phyloP scores from a whole-genome alignment of 192 early-diverging fungal species.

The Linnemannia exigua region DNA sequence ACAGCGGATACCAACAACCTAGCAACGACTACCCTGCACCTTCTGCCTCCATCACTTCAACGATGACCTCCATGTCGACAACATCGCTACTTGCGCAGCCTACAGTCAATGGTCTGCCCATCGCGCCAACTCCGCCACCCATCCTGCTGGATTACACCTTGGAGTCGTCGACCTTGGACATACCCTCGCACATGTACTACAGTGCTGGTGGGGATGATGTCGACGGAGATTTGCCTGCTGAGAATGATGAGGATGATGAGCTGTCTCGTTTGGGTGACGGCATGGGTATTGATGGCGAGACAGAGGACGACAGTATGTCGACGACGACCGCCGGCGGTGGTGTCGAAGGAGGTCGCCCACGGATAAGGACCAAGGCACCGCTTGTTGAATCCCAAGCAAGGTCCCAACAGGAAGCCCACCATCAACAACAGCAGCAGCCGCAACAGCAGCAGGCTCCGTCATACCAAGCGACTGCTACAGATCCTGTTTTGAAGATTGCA shows the following conservation, averaged over 20 bases:
- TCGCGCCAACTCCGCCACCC: constrained; percentile 37
- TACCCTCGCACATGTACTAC: constrained; percentile 44
- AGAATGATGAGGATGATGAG: not conserved
- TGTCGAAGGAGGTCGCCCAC: not conserved
- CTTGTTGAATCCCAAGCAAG: not conserved
- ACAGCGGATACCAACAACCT: constrained; percentile 7
- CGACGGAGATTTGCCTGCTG: constrained; percentile 39
- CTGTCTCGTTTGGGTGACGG: constrained; percentile 17
- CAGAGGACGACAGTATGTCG: constrained; percentile 24
- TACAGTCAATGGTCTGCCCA: constrained; percentile 23
- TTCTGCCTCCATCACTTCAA: constrained; percentile 12
- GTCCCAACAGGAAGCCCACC: constrained; percentile 1
- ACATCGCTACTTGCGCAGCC: constrained; percentile 23
- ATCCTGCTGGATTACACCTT: constrained; percentile 40
- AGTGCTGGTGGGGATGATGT: constrained; percentile 53
- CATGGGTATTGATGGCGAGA: constrained; percentile 18
- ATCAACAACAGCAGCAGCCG: constrained; percentile 19
- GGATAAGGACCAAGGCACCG: constrained; percentile 14
- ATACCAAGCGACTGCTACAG: constrained; percentile 25
- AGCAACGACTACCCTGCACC: constrained; percentile 6
- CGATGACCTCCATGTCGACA: constrained; percentile 17
- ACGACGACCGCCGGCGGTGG: constrained; percentile 20
- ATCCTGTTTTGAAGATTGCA: constrained; percentile 59
- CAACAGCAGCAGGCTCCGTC: constrained; percentile 18
- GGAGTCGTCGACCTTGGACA: constrained; percentile 29